Evolutionary conservation across 225 moss, liverwort and hornwort species (phyloP).

Genomic region (Polytrichum commune): DNA sequence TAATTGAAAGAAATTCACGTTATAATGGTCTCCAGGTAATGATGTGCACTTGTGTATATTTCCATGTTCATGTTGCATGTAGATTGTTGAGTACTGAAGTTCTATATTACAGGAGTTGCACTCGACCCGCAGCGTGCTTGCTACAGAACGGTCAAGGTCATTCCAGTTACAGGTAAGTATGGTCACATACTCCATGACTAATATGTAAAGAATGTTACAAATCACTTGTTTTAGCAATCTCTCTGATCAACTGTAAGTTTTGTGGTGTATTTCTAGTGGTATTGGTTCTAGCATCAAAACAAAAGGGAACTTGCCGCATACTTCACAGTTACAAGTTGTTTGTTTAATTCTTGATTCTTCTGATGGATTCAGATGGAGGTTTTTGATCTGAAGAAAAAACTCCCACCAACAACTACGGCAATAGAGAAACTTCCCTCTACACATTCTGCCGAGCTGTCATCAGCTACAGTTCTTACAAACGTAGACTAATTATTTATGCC

Average conservation of each 20-base stretch:
- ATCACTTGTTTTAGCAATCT: not conserved
- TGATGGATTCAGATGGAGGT: conserved; percentile 72
- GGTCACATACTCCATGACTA: not conserved
- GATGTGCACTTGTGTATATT: not conserved
- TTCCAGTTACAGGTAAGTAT: conserved; percentile 73
- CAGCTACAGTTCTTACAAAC: conserved; percentile 5
- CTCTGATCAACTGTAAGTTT: not conserved
- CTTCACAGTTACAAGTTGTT: not conserved
- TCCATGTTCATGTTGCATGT: not conserved
- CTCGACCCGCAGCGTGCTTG: conserved; percentile 66
- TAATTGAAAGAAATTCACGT: too few species aligned
- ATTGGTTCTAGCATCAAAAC: not conserved
- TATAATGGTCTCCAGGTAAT: too few species aligned
- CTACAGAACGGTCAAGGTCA: conserved; percentile 67
- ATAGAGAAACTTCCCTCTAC: conserved; percentile 21
- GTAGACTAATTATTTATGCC: conserved; percentile 1
- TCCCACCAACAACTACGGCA: conserved; percentile 22
- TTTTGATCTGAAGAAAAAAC: conserved; percentile 73
- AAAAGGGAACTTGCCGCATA: not conserved
- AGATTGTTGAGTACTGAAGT: conserved; percentile 1
- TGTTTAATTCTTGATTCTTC: not conserved
- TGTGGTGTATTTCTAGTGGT: not conserved
- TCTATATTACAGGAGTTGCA: conserved; percentile 72
- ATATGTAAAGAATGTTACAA: not conserved
- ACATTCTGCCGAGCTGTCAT: conserved; percentile 19